Base-by-base conservation (phyloP, 108 stramenopile species). In the Cyclostephanos tholiformis region DNA sequence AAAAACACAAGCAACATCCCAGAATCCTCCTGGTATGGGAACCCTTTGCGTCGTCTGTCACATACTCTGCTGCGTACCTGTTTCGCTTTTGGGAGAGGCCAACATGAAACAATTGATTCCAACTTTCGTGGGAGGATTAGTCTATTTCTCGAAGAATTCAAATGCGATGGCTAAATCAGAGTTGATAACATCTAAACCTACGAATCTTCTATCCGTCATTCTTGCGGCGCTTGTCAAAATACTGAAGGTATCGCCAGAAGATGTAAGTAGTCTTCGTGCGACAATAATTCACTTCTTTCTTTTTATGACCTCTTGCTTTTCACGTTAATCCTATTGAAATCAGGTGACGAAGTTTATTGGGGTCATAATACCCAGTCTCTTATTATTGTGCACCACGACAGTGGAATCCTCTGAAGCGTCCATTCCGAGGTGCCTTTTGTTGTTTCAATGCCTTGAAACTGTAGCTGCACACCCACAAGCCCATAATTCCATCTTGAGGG, bases 361-460 rank as follows among this genome's bases (percentile, higher is more conserved):
- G 12, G 62, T 82, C 44, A 71, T 75, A 22, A 71, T 75, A 27
- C 74, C 80, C 17, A 82, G 80, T 52, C 74, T 82, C 50, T 50
- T 69, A 48, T 48, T 70, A 36, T 65, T 82, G 35, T 66, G 64
- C 36, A 25, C 74, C 11, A 43, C 36, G 19, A 48, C 19, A 17
- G 55, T 41, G 11, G 59, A 60, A 60, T 38, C 32, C 32, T 62
- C 48, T 36, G 46, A 71, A 50, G 17, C 50, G n/a, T 75, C 53
- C 66, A 61, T 71, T 44, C 80, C 80, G 41, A 82, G 32, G 6
- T 74, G 71, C 32, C 49, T 82, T 8, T 14, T 82, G 29, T 70
- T 69, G 16, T 46, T 82, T 10, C 80, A 82, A 43, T 82, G 80
- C 46, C 80, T 82, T 51, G 74, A 75, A 67, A 71, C 49, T 51